phyloP scores from a whole-genome alignment of 2,329 filamentous ascomycete genomes.

The Eutypella sp. region DNA sequence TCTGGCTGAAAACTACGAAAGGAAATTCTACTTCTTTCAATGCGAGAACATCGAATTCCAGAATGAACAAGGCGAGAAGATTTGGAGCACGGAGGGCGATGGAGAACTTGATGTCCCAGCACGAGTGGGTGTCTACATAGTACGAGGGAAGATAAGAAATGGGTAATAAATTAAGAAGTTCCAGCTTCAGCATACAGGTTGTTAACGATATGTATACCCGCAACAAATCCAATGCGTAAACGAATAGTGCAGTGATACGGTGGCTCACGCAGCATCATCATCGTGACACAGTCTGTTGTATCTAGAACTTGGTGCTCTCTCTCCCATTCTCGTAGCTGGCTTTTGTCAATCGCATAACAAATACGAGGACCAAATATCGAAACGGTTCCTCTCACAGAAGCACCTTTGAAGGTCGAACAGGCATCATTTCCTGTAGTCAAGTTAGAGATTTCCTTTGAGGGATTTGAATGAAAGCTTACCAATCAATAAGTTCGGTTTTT shows the following conservation, averaged over 20 bases:
- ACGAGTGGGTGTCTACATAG: neutral
- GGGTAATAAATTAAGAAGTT: neutral
- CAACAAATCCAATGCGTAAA: neutral
- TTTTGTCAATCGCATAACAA: neutral
- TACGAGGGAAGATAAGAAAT: neutral
- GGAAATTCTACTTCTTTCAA: neutral
- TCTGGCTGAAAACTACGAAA: neutral
- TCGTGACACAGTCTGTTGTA: neutral
- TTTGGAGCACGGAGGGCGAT: neutral
- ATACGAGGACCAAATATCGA: neutral
- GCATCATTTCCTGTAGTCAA: neutral
- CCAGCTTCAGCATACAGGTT: neutral
- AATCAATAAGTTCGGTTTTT: neutral
- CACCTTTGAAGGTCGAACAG: neutral
- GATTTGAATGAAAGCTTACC: too few species aligned
- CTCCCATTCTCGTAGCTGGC: neutral
- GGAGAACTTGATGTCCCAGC: neutral
- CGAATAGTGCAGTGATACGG: neutral
- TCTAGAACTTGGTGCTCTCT: neutral
- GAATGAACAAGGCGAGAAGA: neutral
- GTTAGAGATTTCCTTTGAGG: neutral
- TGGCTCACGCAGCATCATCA: neutral
- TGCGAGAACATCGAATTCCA: neutral
- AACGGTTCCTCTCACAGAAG: neutral
- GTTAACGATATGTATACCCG: neutral